Percentiles rank a stretch among this genome's conserved stretches.
Evolutionary conservation across 2,329 filamentous ascomycete genomes (phyloP).

Genomic region (Aspergillus tamarii): DNA sequence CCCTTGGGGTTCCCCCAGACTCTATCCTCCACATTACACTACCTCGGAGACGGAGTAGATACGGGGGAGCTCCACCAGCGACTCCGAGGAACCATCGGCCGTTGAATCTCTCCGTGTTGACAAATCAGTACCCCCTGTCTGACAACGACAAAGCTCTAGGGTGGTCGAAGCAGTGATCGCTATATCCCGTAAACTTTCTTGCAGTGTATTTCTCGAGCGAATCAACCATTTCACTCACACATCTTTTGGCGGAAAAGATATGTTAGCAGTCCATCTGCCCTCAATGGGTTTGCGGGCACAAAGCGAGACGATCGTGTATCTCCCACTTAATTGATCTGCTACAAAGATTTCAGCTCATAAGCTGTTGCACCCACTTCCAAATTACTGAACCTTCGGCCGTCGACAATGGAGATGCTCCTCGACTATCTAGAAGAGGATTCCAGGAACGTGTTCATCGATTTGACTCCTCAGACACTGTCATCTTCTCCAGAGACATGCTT

Average conservation of each 20-base stretch:
- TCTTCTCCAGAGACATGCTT: neutral
- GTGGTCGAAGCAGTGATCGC: neutral
- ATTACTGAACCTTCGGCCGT: neutral
- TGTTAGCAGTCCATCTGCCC: neutral
- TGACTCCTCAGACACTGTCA: neutral
- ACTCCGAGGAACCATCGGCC: no score
- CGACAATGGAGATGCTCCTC: neutral
- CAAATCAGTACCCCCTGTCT: neutral
- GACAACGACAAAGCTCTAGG: no score
- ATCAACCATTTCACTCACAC: neutral
- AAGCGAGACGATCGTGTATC: neutral
- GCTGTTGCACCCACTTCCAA: no score
- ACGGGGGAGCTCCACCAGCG: neutral
- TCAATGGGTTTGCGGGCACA: neutral
- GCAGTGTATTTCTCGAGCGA: neutral
- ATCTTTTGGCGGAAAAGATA: neutral
- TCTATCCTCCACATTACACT: neutral
- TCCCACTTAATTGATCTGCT: neutral
- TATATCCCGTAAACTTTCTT: neutral
- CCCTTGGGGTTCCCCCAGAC: neutral
- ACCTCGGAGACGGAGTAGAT: neutral
- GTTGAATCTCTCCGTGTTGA: neutral
- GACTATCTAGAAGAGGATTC: neutral
- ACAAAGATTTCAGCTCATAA: neutral
- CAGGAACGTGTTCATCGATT: neutral